A percentile compares a stretch with the other conserved stretches of the same genome.
Conservation (phyloP, 2,329 filamentous ascomycete species). For the Fusarium globosum region DNA sequence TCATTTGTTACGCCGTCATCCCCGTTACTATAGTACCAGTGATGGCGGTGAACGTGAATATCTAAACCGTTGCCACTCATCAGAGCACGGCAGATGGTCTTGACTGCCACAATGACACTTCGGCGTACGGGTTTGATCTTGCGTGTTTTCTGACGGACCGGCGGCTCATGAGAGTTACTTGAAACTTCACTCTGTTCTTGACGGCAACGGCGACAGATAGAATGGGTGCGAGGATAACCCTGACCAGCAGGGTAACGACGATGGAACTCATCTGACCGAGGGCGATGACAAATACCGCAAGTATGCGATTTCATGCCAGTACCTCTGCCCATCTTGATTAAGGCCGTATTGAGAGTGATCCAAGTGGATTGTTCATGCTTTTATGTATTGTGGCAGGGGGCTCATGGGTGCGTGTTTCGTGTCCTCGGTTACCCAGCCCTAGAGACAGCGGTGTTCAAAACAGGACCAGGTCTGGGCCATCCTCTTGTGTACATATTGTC, state of each 20-base stretch:
- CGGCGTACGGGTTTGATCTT: neutral
- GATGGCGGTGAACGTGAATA: neutral
- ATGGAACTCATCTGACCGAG: conserved; percentile 15
- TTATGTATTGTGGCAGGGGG: neutral
- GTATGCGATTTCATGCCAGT: neutral
- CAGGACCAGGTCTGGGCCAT: neutral
- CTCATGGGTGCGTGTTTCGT: neutral
- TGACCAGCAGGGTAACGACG: conserved; percentile 5
- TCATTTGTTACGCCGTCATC: neutral
- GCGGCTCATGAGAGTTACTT: neutral
- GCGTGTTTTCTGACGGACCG: neutral
- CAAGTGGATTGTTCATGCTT: neutral
- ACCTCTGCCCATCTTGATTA: neutral
- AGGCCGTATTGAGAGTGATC: neutral
- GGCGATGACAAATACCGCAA: conserved; percentile 5
- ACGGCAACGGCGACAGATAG: conserved; percentile 11
- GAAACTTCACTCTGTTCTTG: neutral
- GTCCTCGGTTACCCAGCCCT: neutral
- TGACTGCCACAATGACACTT: neutral
- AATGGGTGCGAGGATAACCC: conserved; percentile 8
- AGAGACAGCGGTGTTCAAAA: neutral
- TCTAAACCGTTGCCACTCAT: neutral
- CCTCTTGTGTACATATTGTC: neutral
- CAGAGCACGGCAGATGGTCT: neutral
- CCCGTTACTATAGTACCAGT: neutral